Base-by-base conservation (phyloP, 2,329 filamentous ascomycete genomes). In the Fragosphaeria purpurea region DNA sequence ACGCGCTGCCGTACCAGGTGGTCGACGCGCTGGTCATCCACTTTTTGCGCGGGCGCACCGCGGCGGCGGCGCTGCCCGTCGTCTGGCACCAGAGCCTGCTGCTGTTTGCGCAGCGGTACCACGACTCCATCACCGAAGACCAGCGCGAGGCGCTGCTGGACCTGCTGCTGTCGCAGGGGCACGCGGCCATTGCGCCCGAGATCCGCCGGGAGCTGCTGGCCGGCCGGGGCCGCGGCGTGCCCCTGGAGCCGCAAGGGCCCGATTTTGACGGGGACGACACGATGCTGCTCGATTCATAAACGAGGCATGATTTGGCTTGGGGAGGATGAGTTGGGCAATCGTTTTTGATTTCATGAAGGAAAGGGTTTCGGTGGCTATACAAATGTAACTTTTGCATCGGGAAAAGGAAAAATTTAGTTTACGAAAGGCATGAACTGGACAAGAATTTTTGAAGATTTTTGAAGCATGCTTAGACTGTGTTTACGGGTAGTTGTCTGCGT, bases 11-110 rank as follows among this genome's bases (percentile, higher is more conserved):
- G 0, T 96, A 86, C 71, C 91, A 94, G 66, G 91, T 95, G 49
- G 83, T 98, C 46, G 93, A 98, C 60, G 85, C 89, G 2, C 73
- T 97, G 2, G 93, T 98, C 8, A 97, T 97, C 72, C 91, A 98
- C 67, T 98, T 98, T 67, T 67, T 97, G 55, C 56, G 53, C 34
- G 53, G 55, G 2, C 53, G 52, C 22, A 3, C 22, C 2, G 38
- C 50, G 31, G 43, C 47, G 22, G 44, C 22, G 8, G 10, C 47
- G 63, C 66, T 97, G 57, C 93, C 94, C 0, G 89, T 98, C 7
- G 82, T 98, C 50, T 98, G 91, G 89, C 93, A 98, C 67, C 91
- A 97, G 70, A 89, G 86, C 59, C 73, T 98, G 34, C 70, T 98
- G 50, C 85, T 88, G 2, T 98, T 98, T 69, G 89, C 93, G 32